These are phyloP conservation scores for Blastocystis sp. DNA, from an alignment of 352 stramenopile species.

Conservation along the genomic window DNA sequence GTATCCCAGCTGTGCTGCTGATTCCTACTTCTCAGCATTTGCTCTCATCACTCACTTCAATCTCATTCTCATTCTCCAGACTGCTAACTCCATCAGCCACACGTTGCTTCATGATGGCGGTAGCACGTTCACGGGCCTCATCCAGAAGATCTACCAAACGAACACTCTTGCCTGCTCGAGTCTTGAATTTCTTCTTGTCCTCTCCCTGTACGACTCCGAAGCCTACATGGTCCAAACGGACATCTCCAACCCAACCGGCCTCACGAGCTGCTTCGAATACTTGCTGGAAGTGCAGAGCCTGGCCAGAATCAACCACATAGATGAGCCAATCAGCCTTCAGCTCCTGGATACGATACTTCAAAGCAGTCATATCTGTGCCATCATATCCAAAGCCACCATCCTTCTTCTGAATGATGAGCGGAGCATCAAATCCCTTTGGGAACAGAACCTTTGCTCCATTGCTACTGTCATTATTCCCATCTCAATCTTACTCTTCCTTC, in stretches of 20 bases:
- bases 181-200: conserved; percentile 94
- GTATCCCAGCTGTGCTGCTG: conserved; percentile 90
- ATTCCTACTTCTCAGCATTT: conserved; percentile 63
- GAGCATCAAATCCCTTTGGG: conserved; percentile 72
- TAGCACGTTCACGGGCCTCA: conserved; percentile 88
- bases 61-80: conserved; percentile 74
- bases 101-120: conserved; percentile 80
- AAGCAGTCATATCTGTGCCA: conserved; percentile 82
- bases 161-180: conserved; percentile 90
- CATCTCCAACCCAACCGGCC: conserved; percentile 72
- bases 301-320: conserved; percentile 81
- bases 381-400: conserved; percentile 85
- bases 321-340: conserved; percentile 75
- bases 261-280: conserved; percentile 74
- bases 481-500: conserved; percentile 68
- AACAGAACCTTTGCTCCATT: conserved; percentile 82
- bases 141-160: conserved; percentile 95
- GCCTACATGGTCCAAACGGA: conserved; percentile 76
- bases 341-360: conserved; percentile 76
- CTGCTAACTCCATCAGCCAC: conserved; percentile 72
- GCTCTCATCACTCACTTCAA: conserved; percentile 69
- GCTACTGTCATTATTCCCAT: conserved; percentile 74
- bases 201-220: conserved; percentile 83
- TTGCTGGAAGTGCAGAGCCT: conserved; percentile 81
- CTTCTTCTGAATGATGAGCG: conserved; percentile 82